These are phyloP conservation scores for Phytophthora nicotianae DNA, from an alignment of 352 stramenopile genomes.

Conservation along the genomic window DNA sequence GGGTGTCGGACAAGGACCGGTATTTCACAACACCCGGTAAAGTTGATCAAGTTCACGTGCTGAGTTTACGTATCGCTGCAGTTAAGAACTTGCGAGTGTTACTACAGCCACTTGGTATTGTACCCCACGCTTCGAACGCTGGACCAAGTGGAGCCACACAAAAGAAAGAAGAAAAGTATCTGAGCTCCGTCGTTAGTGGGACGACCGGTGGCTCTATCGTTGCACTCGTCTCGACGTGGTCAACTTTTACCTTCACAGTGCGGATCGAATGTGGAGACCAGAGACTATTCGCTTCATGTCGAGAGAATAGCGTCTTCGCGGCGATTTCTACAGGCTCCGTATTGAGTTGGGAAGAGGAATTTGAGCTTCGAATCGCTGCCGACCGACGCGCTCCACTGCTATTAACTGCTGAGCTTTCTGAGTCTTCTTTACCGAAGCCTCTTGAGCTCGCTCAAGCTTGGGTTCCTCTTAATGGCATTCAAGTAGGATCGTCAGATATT, in stretches of 20 bases:
- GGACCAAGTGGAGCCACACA: slow-evolving; percentile 3
- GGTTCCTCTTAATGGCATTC: slow-evolving; percentile 39
- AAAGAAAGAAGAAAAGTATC: slow-evolving; percentile 40
- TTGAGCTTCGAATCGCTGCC: slow-evolving; percentile 53
- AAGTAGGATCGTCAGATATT: slow-evolving; percentile 40
- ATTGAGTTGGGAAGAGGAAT: slow-evolving; percentile 72
- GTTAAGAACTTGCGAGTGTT: slow-evolving; percentile 54
- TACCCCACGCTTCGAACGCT: slow-evolving; percentile 2
- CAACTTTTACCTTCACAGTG: slow-evolving; percentile 53
- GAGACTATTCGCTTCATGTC: slow-evolving; percentile 46
- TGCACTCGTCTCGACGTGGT: slow-evolving; percentile 12
- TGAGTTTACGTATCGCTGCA: slow-evolving; percentile 55
- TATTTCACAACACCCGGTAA: slow-evolving; percentile 41
- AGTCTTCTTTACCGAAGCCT: slow-evolving; percentile 36
- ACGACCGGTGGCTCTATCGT: slow-evolving; percentile 21
- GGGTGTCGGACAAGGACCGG: slow-evolving; percentile 50
- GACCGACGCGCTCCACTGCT: slow-evolving; percentile 39
- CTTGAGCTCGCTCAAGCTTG: slow-evolving; percentile 55
- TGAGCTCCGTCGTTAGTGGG: slow-evolving; percentile 7
- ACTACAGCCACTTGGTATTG: slow-evolving; percentile 35
- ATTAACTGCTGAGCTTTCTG: slow-evolving; percentile 52
- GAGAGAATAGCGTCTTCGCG: slow-evolving; percentile 47
- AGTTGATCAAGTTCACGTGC: slow-evolving; percentile 54
- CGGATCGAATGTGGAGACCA: slow-evolving; percentile 57
- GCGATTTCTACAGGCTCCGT: slow-evolving; percentile 33